Percentiles rank a stretch among this genome's conserved stretches.
Evolutionary conservation across 2,329 filamentous ascomycete species (phyloP).

Genomic region (Xylaria digitata): DNA sequence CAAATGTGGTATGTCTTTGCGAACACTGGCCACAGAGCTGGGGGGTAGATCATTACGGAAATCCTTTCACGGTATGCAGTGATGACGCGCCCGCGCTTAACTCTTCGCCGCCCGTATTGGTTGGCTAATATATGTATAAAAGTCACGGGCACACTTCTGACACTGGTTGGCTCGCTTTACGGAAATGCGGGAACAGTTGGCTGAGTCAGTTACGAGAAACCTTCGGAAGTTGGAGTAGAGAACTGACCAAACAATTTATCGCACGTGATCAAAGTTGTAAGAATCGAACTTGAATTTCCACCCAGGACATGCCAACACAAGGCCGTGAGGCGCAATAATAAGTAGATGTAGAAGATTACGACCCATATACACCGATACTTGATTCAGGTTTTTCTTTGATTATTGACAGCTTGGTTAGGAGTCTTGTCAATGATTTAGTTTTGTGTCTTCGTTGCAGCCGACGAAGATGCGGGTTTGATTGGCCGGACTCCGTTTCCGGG

Average conservation of each 20-base stretch:
- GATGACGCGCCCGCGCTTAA: slow-evolving; percentile 21
- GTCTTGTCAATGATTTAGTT: not conserved
- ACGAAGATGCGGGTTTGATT: not conserved
- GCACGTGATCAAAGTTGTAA: slow-evolving; percentile 15
- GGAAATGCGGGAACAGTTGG: slow-evolving; percentile 21
- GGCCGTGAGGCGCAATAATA: not conserved
- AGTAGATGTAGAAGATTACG: not conserved
- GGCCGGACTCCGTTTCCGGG: not conserved
- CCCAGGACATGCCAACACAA: slow-evolving; percentile 5
- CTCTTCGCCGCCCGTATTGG: slow-evolving; percentile 8
- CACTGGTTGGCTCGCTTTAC: slow-evolving; percentile 28
- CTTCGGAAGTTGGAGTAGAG: slow-evolving; percentile 19
- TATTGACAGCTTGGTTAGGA: not conserved
- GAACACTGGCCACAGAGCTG: not conserved
- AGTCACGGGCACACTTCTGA: slow-evolving; percentile 1
- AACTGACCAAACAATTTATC: slow-evolving; percentile 8
- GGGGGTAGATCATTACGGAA: not conserved
- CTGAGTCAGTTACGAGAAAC: slow-evolving; percentile 24
- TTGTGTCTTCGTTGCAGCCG: slow-evolving; percentile 1
- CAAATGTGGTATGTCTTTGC: slow-evolving; percentile 26
- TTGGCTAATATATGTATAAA: slow-evolving; percentile 24
- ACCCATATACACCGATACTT: slow-evolving; percentile 9
- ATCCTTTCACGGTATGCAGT: slow-evolving; percentile 11
- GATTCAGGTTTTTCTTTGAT: not conserved
- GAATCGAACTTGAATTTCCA: not conserved